phyloP scores from a whole-genome alignment of 1,284 basidiomycete genomes.

The Paramarasmius palmivorus region DNA sequence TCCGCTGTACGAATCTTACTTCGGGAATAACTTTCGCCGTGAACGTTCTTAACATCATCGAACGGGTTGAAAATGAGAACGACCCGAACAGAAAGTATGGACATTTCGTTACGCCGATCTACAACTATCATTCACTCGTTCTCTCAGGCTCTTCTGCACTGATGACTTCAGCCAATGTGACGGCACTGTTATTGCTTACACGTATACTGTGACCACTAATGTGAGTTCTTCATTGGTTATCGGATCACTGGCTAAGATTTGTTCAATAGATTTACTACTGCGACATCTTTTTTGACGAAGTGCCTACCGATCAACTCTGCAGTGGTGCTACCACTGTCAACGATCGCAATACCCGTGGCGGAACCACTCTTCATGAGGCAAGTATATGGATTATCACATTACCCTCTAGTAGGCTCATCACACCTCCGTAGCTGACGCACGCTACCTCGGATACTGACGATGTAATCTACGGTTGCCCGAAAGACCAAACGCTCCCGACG shows the following conservation, averaged over 20 bases:
- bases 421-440: constrained; percentile 16
- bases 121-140: background rate
- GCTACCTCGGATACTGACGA: constrained; percentile 17
- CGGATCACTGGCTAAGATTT: too few relatives aligned
- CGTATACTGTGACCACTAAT: constrained; percentile 19
- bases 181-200: constrained; percentile 21
- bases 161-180: constrained; percentile 18
- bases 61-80: constrained; percentile 18
- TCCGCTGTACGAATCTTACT: constrained; percentile 21
- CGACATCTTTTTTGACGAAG: constrained; percentile 21
- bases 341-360: constrained; percentile 19
- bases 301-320: constrained; percentile 16
- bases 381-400: background rate
- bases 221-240: constrained; percentile 8
- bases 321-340: constrained; percentile 16
- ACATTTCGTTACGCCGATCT: background rate
- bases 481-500: constrained; percentile 14
- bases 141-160: constrained; percentile 18
- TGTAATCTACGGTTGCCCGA: constrained; percentile 16
- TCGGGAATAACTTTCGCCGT: constrained; percentile 12
- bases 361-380: constrained; percentile 21
- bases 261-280: constrained; percentile 20
- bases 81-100: constrained; percentile 19
- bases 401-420: too few relatives aligned
- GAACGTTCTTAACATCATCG: constrained; percentile 14